A percentile compares a stretch with the other conserved stretches of the same genome.
phyloP scores from a whole-genome alignment of 768 basidiomycete genomes.

The Rhodotorula sphaerocarpa region DNA sequence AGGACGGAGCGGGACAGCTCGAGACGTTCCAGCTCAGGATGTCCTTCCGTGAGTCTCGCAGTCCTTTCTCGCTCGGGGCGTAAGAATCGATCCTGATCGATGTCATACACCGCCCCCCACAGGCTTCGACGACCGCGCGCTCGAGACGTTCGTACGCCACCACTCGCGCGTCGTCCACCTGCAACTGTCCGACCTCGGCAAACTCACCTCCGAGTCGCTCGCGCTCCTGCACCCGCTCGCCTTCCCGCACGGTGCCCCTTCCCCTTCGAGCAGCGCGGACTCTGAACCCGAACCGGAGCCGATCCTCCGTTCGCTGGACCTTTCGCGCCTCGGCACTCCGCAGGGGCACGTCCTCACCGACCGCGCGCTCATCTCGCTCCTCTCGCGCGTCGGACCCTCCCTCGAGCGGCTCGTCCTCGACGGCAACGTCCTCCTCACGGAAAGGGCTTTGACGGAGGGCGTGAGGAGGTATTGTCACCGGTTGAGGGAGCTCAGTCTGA shows the following conservation, averaged over 20 bases:
- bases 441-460: background rate
- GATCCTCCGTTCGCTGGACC: slow-evolving; percentile 56
- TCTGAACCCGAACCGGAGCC: too few species aligned
- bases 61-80: background rate
- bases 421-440: background rate
- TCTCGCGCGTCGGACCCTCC: slow-evolving; percentile 25
- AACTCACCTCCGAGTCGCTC: slow-evolving; percentile 44
- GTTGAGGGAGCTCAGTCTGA: background rate
- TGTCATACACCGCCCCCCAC: slow-evolving; percentile 30
- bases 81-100: too few species aligned
- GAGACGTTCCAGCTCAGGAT: slow-evolving; percentile 63
- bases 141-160: slow-evolving; percentile 52
- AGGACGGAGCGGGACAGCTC: slow-evolving; percentile 45
- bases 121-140: slow-evolving; percentile 65
- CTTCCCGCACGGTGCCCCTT: background rate
- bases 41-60: slow-evolving; percentile 24
- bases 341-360: slow-evolving; percentile 55
- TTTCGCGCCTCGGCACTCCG: slow-evolving; percentile 56
- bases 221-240: slow-evolving; percentile 42
- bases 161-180: slow-evolving; percentile 61
- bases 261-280: too few species aligned
- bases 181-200: slow-evolving; percentile 67
- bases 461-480: background rate
- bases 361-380: slow-evolving; percentile 32
- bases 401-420: slow-evolving; percentile 30